A percentile compares a stretch with the other conserved stretches of the same genome.
Evolutionary conservation across 495 filamentous ascomycete species (phyloP).

Genomic region (Neurospora sp.): DNA sequence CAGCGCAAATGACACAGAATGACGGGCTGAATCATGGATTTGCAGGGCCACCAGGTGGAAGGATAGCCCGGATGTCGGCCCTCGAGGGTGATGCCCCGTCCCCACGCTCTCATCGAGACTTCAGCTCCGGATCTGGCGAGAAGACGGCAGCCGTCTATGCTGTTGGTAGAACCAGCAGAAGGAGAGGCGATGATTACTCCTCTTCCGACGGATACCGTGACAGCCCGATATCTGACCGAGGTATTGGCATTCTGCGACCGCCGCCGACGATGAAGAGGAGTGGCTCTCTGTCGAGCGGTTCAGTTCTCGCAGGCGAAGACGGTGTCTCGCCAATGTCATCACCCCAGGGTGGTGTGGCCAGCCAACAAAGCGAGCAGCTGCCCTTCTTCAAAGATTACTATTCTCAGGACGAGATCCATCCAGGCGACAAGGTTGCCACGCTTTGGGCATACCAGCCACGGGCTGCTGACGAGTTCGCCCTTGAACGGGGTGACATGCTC

Average conservation of each 20-base stretch:
- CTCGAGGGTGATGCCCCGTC: constrained; percentile 62
- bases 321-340: constrained; percentile 78
- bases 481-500: constrained; percentile 96
- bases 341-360: constrained; percentile 62
- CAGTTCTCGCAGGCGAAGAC: constrained; percentile 58
- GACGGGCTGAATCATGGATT: constrained; percentile 45
- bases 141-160: constrained; percentile 30
- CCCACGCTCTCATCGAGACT: constrained; percentile 28
- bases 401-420: constrained; percentile 89
- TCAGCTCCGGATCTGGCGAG: constrained; percentile 15
- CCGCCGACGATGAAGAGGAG: constrained; percentile 57
- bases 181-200: constrained; percentile 60
- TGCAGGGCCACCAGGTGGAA: constrained; percentile 71
- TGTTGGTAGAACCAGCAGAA: constrained; percentile 28
- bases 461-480: constrained; percentile 83
- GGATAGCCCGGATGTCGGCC: constrained; percentile 93
- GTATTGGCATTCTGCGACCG: constrained; percentile 44
- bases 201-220: constrained; percentile 72
- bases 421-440: constrained; percentile 79
- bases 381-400: constrained; percentile 98
- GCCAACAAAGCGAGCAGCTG: constrained; percentile 89
- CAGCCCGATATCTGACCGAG: constrained; percentile 66
- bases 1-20: constrained; percentile 21
- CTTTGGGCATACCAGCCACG: constrained; percentile 96
- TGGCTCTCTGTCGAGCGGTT: constrained; percentile 85